Conservation (phyloP, 2,329 filamentous ascomycete genomes). For the Penicillium capsulatum region DNA sequence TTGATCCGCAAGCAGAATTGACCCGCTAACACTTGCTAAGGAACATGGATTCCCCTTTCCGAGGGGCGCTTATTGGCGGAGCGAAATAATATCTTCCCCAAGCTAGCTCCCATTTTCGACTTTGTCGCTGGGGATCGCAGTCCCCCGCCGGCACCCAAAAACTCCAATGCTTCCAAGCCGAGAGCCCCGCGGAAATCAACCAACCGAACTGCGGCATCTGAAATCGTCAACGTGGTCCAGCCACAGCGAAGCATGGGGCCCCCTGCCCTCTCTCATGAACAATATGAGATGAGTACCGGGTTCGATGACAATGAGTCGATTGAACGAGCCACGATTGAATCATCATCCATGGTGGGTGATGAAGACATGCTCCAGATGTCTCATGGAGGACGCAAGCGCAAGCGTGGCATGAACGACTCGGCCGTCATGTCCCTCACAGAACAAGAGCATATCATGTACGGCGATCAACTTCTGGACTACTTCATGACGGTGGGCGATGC, state of each 20-base stretch:
- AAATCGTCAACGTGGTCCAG: conserved; percentile 32
- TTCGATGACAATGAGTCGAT: conserved; percentile 75
- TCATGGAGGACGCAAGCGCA: conserved; percentile 67
- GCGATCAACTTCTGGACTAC: conserved; percentile 91
- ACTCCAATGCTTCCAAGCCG: conserved; percentile 70
- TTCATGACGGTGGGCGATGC: conserved; percentile 83
- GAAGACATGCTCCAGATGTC: conserved; percentile 71
- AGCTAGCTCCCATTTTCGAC: conserved; percentile 82
- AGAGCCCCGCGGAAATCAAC: conserved; percentile 65
- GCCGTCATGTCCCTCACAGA: conserved; percentile 58
- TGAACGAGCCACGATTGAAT: conserved; percentile 76
- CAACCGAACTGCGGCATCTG: conserved; percentile 47
- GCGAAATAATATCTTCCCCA: conserved; percentile 80
- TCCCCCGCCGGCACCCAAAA: conserved; percentile 89
- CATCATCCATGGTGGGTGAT: conserved; percentile 79
- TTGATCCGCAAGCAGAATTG: background rate
- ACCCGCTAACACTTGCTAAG: conserved; percentile 42
- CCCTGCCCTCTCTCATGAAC: conserved; percentile 52
- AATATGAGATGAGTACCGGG: conserved; percentile 61
- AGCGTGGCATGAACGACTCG: conserved; percentile 64
- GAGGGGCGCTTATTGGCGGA: conserved; percentile 77
- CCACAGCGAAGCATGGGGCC: conserved; percentile 34
- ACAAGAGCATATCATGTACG: conserved; percentile 84
- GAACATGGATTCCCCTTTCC: conserved; percentile 91
- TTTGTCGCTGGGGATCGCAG: conserved; percentile 79